Percentiles rank a stretch among this genome's conserved stretches.
Evolutionary conservation across 768 basidiomycete species (phyloP).

Genomic region (Sarcomyxa edulis): DNA sequence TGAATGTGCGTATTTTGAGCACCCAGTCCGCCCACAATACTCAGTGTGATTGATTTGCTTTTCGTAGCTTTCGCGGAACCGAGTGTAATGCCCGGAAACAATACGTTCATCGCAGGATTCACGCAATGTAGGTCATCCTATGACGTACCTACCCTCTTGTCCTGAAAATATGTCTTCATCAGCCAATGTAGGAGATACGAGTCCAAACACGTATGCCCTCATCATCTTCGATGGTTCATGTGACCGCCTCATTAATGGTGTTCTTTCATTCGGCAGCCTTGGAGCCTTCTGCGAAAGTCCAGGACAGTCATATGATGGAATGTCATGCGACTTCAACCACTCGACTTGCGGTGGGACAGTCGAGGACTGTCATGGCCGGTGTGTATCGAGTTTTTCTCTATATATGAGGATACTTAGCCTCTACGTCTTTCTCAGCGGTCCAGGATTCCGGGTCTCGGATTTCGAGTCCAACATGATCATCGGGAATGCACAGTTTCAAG

Average conservation of each 20-base stretch:
- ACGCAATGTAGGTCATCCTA: constrained; percentile 48
- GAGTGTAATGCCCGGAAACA: constrained; percentile 58
- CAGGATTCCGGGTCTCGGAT: constrained; percentile 69
- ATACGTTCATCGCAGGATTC: constrained; percentile 70
- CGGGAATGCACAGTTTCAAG: constrained; percentile 63
- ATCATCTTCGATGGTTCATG: constrained; percentile 6
- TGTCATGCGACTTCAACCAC: constrained; percentile 61
- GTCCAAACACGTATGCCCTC: constrained; percentile 70
- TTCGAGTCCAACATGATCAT: constrained; percentile 75
- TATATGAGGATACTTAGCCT: background rate
- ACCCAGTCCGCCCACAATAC: background rate
- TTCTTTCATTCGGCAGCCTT: constrained; percentile 28
- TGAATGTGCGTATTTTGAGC: constrained; percentile 42
- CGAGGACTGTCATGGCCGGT: constrained; percentile 70
- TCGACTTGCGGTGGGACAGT: constrained; percentile 73
- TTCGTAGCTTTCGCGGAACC: constrained; percentile 57
- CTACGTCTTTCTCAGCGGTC: constrained; percentile 47
- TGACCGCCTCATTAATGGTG: too few species aligned
- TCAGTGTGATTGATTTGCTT: background rate
- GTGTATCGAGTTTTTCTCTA: constrained; percentile 7
- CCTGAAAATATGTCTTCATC: constrained; percentile 7
- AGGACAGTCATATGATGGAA: constrained; percentile 61
- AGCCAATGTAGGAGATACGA: constrained; percentile 83
- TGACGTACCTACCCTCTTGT: constrained; percentile 1
- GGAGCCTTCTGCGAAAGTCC: constrained; percentile 79